Evolutionary conservation across 306 rosid genomes (phyloP).

Genomic region (Lagenaria siceraria): DNA sequence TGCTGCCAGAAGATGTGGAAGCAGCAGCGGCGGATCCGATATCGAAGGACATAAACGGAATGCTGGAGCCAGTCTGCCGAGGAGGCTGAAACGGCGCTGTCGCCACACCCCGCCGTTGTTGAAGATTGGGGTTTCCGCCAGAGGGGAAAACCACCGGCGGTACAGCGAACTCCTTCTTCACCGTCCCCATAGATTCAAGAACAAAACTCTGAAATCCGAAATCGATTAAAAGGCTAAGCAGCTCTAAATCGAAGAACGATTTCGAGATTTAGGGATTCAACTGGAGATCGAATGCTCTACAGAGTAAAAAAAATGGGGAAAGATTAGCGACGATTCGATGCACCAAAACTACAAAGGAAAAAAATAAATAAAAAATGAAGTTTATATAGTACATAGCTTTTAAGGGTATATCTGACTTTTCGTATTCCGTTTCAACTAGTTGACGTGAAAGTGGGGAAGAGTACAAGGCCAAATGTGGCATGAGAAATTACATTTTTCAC

Average conservation of each 20-base stretch:
- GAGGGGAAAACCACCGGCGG: slow-evolving; percentile 88
- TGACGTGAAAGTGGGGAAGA: neutral
- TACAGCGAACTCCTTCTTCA: slow-evolving; percentile 55
- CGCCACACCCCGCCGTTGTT: slow-evolving; percentile 53
- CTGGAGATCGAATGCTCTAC: neutral
- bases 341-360: neutral
- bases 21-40: slow-evolving; percentile 67
- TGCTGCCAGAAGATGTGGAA: slow-evolving; percentile 42
- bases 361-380: neutral
- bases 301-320: neutral
- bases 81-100: slow-evolving; percentile 81
- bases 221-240: neutral
- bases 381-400: neutral
- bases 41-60: slow-evolving; percentile 95
- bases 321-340: neutral
- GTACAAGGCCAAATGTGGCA: neutral
- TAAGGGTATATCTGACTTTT: neutral
- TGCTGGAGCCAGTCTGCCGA: slow-evolving; percentile 42
- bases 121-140: slow-evolving; percentile 55
- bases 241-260: neutral
- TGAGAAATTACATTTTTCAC: neutral
- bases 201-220: neutral
- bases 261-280: slow-evolving; percentile 1
- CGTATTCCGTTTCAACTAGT: neutral
- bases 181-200: slow-evolving; percentile 5